Base-by-base conservation (phyloP, 2,329 filamentous ascomycete species). In the Fusarium azukiicola region DNA sequence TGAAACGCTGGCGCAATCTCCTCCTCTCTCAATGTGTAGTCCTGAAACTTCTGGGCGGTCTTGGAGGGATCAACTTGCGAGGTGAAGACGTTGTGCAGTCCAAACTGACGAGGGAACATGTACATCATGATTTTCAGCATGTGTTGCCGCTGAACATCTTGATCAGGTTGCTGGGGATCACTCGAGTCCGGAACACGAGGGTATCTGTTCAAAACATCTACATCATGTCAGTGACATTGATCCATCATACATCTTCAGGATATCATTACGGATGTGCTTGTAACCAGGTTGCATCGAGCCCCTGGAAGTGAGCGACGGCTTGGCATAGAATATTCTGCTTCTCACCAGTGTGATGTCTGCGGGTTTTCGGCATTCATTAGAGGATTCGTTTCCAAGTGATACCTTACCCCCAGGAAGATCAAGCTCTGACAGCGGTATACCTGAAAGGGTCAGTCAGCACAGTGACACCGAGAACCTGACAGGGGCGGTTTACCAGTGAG, bases 81-180 rank as follows among this genome's bases (percentile, higher is more conserved):
- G 0, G 94, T 96, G 84, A 99, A 99, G n/a, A 95, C 96, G 86
- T 99, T 99, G 84, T 98, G 96, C 6, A 99, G 89, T 19, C 93
- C 93, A 83, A 98, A 99, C 83, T 99, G 97, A 16, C 95, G 92
- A 44, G 98, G 98, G 81, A 99, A 99, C 3, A 99, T 94, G 86
- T 99, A 97, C 90, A 97, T 98, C 92, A 98, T 93, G 27, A 98
- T 87, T 80, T 95, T 96, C 16, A 94, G 84, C 0, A 94, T 96
- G 77, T 95, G 92, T 17, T 74, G 74, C n/a, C 74, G 74, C 47
- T 75, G 66, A 14, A 87, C 83, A 27, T 77, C 42, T 7, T 4
- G n/a, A n/a, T 64, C 42, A 5, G 42, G 27, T 40, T 42, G 5
- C 12, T 67, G 32, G 19, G 40, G 10, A 4, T 75, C 32, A 32